Evolutionary conservation across 805 yeast genomes (phyloP).

Genomic region (Candida insectorum): DNA sequence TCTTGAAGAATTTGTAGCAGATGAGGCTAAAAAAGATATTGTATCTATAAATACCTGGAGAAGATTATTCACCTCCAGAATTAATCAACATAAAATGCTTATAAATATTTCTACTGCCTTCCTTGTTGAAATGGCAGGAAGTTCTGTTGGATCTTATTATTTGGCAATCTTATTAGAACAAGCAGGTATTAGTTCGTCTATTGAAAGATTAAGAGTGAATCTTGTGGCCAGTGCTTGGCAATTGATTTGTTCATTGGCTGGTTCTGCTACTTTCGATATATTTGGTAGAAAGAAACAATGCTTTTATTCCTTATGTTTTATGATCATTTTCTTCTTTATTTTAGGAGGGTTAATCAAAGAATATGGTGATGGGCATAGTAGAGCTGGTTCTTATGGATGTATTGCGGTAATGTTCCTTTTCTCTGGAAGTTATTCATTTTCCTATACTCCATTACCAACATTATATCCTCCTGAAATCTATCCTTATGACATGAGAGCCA

Average conservation of each 20-base stretch:
- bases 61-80: conserved; percentile 6
- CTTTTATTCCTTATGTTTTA: conserved; percentile 8
- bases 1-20: conserved; percentile 2
- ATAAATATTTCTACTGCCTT: conserved; percentile 11
- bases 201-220: conserved; percentile 11
- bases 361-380: conserved; percentile 10
- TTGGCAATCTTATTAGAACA: conserved; percentile 11
- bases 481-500: conserved; percentile 12
- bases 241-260: conserved; percentile 9
- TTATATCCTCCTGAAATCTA: conserved; percentile 13
- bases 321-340: conserved; percentile 7
- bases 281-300: conserved; percentile 11
- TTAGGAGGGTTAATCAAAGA: conserved; percentile 11
- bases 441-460: conserved; percentile 13
- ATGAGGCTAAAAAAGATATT: background rate
- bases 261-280: conserved; percentile 10
- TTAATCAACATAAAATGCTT: conserved; percentile 6
- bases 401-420: conserved; percentile 14
- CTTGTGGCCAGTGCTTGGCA: conserved; percentile 13
- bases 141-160: conserved; percentile 14
- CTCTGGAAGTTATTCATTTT: conserved; percentile 12
- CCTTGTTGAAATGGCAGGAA: conserved; percentile 14
- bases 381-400: conserved; percentile 10
- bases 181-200: conserved; percentile 12
- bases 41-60: too few species aligned